These are phyloP conservation scores for Diutina sp. DNA, from an alignment of 1,139 yeast genomes.

Conservation along the genomic window DNA sequence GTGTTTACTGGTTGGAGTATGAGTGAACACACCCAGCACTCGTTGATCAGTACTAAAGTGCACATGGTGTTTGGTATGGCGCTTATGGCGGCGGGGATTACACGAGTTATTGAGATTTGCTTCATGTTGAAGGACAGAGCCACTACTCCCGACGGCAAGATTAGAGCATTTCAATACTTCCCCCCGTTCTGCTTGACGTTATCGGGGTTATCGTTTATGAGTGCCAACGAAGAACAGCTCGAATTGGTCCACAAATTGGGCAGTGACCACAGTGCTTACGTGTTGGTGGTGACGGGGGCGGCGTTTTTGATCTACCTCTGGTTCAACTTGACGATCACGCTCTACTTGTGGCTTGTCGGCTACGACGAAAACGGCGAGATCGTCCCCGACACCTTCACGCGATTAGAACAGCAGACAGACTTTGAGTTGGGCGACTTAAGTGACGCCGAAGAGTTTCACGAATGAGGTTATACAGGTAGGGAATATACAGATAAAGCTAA, in stretches of 20 bases:
- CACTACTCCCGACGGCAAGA: constrained; percentile 28
- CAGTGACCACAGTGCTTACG: constrained; percentile 76
- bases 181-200: constrained; percentile 72
- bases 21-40: constrained; percentile 75
- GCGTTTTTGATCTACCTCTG: constrained; percentile 64
- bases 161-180: constrained; percentile 66
- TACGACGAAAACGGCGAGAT: constrained; percentile 26
- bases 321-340: constrained; percentile 41
- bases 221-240: constrained; percentile 85
- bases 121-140: constrained; percentile 51
- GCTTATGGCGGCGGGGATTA: constrained; percentile 64
- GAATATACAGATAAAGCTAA: not conserved
- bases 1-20: constrained; percentile 89
- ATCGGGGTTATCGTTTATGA: constrained; percentile 76
- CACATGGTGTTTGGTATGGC: constrained; percentile 78
- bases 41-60: constrained; percentile 69
- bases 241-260: constrained; percentile 57
- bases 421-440: constrained; percentile 8
- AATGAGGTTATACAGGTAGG: not conserved
- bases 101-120: constrained; percentile 65
- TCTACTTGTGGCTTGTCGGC: constrained; percentile 44
- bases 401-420: constrained; percentile 4
- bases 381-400: constrained; percentile 4
- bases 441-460: not conserved
- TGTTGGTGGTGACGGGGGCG: constrained; percentile 58